Base-by-base conservation (phyloP, 257 asterid species). In the Solanum acaule region DNA sequence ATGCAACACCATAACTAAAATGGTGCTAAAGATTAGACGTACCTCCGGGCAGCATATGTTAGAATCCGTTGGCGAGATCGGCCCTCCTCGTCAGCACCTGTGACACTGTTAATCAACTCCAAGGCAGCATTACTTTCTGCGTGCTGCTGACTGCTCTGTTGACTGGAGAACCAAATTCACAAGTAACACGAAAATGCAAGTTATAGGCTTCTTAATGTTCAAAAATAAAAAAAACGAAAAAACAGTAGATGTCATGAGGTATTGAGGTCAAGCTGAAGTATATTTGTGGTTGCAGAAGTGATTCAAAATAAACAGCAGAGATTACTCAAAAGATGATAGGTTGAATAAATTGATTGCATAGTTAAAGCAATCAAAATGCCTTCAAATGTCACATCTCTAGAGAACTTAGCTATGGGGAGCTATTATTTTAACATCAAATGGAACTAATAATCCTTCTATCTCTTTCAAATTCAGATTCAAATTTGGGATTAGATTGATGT, bases 41-140 rank as follows among this genome's bases (percentile, higher is more conserved):
- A 97, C 99, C 99, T 97, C 96, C 94, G 93, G 52, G 99, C 99
- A 91, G 99, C 98, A 87, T 92, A 97, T 56, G 98, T 95, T 76
- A 97, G 99, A 92, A 97, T 92, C 88, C 96, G 94, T 91, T 97
- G 98, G 88, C 99, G 99, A 89, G 99, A 96, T 90, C 97, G 95
- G 72, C 98, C 98, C 90, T 97, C 99, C 92, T 96, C 98, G 71
- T 96, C 99, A 88, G 91, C 94, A 89, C 98, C 99, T 2, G 96
- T 94, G 92, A 97, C 98, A 61, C 95, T 95, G 89, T 93, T 94
- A 68, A 97, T 94, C 93, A 97, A 94, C 91, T 97, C 99, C 98
- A 97, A 94, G 87, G 99, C 96, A 91, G 98, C 98, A 94, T 92
- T 93, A 86, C 89, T 94, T 92, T 94, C 98, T 34, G 90, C 88